Base-by-base conservation (phyloP, 345 rosid species). In the Bretschneidera sinensis region DNA sequence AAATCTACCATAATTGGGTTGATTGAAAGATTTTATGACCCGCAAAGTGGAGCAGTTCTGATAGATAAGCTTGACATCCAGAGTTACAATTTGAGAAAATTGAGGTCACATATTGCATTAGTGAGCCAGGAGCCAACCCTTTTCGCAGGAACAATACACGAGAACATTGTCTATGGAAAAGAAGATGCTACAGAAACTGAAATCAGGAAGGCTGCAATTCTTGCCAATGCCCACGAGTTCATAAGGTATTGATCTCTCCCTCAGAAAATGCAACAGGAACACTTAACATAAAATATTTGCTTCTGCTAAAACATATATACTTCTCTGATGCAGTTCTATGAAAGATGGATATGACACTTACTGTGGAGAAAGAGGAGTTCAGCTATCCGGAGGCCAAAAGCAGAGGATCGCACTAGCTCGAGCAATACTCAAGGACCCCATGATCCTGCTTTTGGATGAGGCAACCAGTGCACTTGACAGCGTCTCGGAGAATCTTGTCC, bases 1-100 rank as follows among this genome's bases (percentile, higher is more conserved):
- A 88, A 88, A 68, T 88, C 92, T 0, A 86, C 92, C 0, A 81
- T 82, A 34, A 74, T 88, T 21, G 62, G 85, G 0, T 51, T 88
- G 51, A 48, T 88, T 67, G 88, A 82, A 61, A 81, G 92, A 65
- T 88, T 88, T 31, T 86, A 86, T 51, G 81, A 86, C 69, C 79
- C 84, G 0, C 33, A 78, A 73, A 71, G 78, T 66, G 51, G 72
- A 86, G 7, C 78, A 78, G 20, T 18, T 84, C 28, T 84, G 70
- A 61, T 89, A 94, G 96, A 39, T 84, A 50, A 82, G 96, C 83
- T 84, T 0, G 92, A 84, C 17, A 79, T 85, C 64, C 92, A 89
- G 67, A 88, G 84, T 54, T 88, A 92, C 1, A 71, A 69, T 5
- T 52, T 86, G 50, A 81, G n/a, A n/a, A n/a, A n/a, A n/a, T n/a